These are phyloP conservation scores for Brettanomyces nanus DNA, from an alignment of 805 yeast genomes.

Conservation along the genomic window DNA sequence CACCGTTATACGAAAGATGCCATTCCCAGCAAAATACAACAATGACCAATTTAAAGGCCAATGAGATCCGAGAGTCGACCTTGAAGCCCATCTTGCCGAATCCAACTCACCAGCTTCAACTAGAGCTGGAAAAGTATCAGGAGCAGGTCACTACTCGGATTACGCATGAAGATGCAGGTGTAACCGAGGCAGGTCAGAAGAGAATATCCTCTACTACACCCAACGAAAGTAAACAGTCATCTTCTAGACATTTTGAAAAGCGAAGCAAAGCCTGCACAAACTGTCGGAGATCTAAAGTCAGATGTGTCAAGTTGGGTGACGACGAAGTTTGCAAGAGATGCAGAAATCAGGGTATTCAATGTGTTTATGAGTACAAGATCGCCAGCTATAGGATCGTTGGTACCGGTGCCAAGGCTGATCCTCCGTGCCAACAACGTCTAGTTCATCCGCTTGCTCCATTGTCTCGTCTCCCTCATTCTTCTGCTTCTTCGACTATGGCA, in stretches of 20 bases:
- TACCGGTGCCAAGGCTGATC: constrained; percentile 9
- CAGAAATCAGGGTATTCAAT: constrained; percentile 39
- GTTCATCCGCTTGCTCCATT: too few species aligned
- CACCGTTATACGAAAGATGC: too few species aligned
- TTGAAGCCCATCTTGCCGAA: constrained; percentile 18
- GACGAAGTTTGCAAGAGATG: constrained; percentile 54
- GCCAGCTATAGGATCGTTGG: constrained; percentile 33
- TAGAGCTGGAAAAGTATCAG: constrained; percentile 7
- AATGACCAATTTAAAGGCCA: too few species aligned
- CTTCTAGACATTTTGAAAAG: constrained; percentile 1
- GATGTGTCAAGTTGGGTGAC: constrained; percentile 41
- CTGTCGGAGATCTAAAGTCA: constrained; percentile 56
- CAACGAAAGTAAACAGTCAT: not conserved
- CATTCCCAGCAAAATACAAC: too few species aligned
- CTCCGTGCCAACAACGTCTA: too few species aligned
- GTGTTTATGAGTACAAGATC: constrained; percentile 49
- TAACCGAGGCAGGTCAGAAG: too few species aligned
- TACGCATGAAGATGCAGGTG: constrained; percentile 8
- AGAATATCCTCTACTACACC: not conserved
- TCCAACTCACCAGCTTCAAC: constrained; percentile 14
- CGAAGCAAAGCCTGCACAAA: constrained; percentile 51
- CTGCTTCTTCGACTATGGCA: not conserved
- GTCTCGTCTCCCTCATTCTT: not conserved
- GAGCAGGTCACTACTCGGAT: constrained; percentile 13
- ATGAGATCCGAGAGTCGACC: too few species aligned